Percentiles rank a stretch among this genome's conserved stretches.
Conservation (phyloP, 2,329 filamentous ascomycete genomes). For the Trichoderma sp. region DNA sequence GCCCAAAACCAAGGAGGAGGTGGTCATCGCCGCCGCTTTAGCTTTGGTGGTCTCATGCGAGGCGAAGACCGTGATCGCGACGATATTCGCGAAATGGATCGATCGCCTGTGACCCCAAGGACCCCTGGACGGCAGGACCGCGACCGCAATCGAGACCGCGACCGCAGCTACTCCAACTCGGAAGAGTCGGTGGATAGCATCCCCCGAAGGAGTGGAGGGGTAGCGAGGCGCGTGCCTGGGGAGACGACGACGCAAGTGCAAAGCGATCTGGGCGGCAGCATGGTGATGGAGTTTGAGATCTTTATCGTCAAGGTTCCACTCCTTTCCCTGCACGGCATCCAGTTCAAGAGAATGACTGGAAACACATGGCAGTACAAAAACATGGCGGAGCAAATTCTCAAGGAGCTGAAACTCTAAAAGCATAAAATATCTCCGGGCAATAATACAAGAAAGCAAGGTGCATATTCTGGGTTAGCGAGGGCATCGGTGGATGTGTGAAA, state of each 20-base stretch:
- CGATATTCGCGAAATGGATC: constrained; percentile 66
- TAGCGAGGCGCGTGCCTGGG: constrained; percentile 67
- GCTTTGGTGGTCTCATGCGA: constrained; percentile 70
- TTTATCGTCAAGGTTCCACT: constrained; percentile 97
- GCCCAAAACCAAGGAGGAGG: constrained; percentile 50
- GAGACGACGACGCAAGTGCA: constrained; percentile 93
- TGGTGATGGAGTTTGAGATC: constrained; percentile 90
- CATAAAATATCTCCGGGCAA: neutral
- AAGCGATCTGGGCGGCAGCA: constrained; percentile 81
- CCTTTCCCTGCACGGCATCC: constrained; percentile 89
- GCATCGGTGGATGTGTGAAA: neutral
- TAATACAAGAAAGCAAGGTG: neutral
- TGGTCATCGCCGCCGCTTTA: constrained; percentile 74
- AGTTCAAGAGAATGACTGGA: constrained; percentile 95
- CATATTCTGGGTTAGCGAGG: neutral
- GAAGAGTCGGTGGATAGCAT: constrained; percentile 81
- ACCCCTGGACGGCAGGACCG: constrained; percentile 52
- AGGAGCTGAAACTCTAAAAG: constrained; percentile 76
- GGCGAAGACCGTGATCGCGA: constrained; percentile 69
- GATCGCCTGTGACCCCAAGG: constrained; percentile 47
- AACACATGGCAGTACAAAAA: constrained; percentile 99
- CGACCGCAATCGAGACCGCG: constrained; percentile 53
- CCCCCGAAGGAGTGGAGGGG: constrained; percentile 54
- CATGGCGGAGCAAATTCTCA: constrained; percentile 94
- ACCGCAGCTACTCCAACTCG: constrained; percentile 83